phyloP scores from a whole-genome alignment of 768 basidiomycete species.

The Neoboletus subvelutipes region DNA sequence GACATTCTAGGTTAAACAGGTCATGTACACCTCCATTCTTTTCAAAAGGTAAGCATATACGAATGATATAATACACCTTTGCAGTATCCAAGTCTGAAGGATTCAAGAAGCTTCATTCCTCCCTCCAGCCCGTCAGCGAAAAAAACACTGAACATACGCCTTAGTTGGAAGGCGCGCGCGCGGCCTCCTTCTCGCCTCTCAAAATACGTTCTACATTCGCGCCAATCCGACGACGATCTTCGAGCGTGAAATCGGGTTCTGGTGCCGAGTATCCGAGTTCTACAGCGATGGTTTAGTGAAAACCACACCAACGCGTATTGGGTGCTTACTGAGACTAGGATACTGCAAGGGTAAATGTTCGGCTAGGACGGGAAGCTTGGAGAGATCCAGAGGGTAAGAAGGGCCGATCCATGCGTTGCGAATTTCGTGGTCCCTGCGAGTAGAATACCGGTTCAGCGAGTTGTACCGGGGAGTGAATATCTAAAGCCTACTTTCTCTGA shows the following conservation, averaged over 20 bases:
- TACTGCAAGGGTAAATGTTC: constrained; percentile 68
- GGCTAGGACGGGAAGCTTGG: constrained; percentile 48
- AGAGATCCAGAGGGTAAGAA: constrained; percentile 64
- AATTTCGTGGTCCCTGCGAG: constrained; percentile 62
- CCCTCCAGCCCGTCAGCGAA: background rate
- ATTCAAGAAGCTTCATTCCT: background rate
- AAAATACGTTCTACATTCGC: constrained; percentile 60
- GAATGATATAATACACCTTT: background rate
- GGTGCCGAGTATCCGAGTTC: constrained; percentile 70
- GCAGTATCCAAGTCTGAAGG: background rate
- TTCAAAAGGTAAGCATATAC: background rate
- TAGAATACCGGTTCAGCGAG: background rate
- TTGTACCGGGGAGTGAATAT: too few relatives aligned
- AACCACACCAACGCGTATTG: background rate
- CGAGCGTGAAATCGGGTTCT: constrained; percentile 47
- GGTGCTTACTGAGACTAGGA: constrained; percentile 55
- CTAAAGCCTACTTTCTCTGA: constrained; percentile 48
- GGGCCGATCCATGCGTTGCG: constrained; percentile 75
- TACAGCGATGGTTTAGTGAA: constrained; percentile 23
- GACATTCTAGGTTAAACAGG: background rate
- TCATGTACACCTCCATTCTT: background rate
- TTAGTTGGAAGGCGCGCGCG: constrained; percentile 49
- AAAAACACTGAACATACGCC: too few relatives aligned
- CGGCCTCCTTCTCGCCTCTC: constrained; percentile 64
- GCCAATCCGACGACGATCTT: constrained; percentile 62